Evolutionary conservation across 129 eudicot species (phyloP), one percentile per base, ranked within the genome.

Genomic region (Artemisia annua): DNA sequence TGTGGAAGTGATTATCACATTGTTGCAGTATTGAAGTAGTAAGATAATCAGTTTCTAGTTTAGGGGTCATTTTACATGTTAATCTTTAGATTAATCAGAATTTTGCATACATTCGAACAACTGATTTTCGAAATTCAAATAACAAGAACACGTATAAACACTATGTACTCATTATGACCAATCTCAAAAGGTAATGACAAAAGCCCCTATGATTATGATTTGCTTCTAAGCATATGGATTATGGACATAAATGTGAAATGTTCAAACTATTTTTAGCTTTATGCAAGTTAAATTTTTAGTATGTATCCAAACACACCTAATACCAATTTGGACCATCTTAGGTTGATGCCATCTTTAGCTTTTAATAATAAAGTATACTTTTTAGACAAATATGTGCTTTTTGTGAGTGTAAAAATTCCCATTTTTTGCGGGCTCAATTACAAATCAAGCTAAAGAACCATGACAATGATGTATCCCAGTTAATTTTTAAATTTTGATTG

Each of bases 281-380:
- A 13, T 11, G 55, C 54, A 39, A 39, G 3, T 4, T 0, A 20
- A 30, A 30, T 30, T 30, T 3, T 30, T 30, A 30, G 35, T 17
- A 64, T 55, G 22, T 35, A 71, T 71, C 75, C 75, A 71, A 71
- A 59, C 67, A 71, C 19, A 15, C 57, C 43, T 18, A n/a, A 44
- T 56, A 24, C 28, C 55, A 63, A 43, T 63, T 63, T 71, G 72
- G 75, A 67, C 80, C 69, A 55, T 66, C 19, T 75, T 61, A 60
- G 39, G 48, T 66, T 55, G 35, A 28, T 56, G n/a, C n/a, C 56
- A 70, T 70, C 67, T 75, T 75, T 75, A 67, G 17, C 80, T 76
- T 76, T 59, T 76, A 24, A 51, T n/a, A n/a, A n/a, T 18, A 48
- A 76, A 76, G 75, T 48, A 8, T 39, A 32, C 52, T 11, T 73